Evolutionary conservation across 345 rosid genomes (phyloP).

Genomic region (Aethionema arabicum): DNA sequence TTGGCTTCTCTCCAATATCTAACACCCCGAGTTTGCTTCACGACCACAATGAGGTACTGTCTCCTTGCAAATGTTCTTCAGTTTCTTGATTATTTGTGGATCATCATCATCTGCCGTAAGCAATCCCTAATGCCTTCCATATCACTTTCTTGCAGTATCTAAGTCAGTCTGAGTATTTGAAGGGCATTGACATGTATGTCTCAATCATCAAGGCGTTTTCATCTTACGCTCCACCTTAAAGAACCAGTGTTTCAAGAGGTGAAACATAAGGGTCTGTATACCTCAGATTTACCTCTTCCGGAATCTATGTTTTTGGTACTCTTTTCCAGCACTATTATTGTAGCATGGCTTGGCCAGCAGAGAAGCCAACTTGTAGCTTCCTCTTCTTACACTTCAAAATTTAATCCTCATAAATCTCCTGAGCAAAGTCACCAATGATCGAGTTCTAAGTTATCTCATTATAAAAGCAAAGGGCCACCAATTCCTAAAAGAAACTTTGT

Average conservation of each 20-base stretch:
- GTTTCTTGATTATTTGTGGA: neutral
- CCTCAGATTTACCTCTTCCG: neutral
- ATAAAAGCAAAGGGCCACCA: neutral
- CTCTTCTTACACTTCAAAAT: neutral
- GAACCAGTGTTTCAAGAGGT: slow-evolving; percentile 38
- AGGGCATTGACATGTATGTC: slow-evolving; percentile 65
- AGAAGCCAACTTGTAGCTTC: neutral
- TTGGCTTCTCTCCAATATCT: slow-evolving; percentile 86
- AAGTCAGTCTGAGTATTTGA: slow-evolving; percentile 65
- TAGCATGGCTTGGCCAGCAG: neutral
- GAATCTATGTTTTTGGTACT: neutral
- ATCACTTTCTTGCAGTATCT: slow-evolving; percentile 75
- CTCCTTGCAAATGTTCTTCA: neutral
- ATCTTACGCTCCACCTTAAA: slow-evolving; percentile 36
- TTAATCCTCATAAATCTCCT: neutral
- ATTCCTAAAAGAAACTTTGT: slow-evolving; percentile 3
- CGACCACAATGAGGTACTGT: slow-evolving; percentile 74
- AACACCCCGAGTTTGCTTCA: slow-evolving; percentile 85
- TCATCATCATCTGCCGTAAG: slow-evolving; percentile 20
- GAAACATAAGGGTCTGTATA: slow-evolving; percentile 40
- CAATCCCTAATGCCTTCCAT: slow-evolving; percentile 63
- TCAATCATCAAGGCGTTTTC: slow-evolving; percentile 62
- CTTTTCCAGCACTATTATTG: neutral
- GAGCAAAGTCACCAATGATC: neutral
- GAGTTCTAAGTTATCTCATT: neutral